phyloP scores from a whole-genome alignment of 176 grass and related monocot genomes.

The Eremochloa ophiuroides region DNA sequence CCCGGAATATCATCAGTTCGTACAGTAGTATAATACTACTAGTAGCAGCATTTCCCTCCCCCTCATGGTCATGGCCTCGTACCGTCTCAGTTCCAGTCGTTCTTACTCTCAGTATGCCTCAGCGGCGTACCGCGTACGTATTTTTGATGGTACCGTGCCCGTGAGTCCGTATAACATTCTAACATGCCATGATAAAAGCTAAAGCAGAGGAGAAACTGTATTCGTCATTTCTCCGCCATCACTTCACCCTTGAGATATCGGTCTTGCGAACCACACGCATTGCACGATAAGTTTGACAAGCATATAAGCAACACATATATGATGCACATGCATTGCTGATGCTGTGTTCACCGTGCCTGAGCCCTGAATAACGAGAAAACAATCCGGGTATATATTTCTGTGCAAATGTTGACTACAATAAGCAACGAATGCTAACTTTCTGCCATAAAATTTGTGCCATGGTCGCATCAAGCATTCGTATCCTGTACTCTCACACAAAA shows the following conservation, averaged over 20 bases:
- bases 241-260: background rate
- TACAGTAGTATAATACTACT: too few relatives aligned
- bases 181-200: too few relatives aligned
- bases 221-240: background rate
- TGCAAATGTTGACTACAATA: background rate
- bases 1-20: background rate
- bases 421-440: slow-evolving; percentile 24
- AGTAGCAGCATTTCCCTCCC: background rate
- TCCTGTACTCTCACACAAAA: slow-evolving; percentile 23
- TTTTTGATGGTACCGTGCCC: background rate
- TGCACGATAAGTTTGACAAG: slow-evolving; percentile 1
- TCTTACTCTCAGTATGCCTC: background rate
- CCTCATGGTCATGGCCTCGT: too few relatives aligned
- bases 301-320: background rate
- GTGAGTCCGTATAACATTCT: background rate
- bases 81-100: background rate
- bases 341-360: too few relatives aligned
- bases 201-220: background rate
- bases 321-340: too few relatives aligned
- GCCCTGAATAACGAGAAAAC: too few relatives aligned
- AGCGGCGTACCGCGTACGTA: background rate
- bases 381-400: too few relatives aligned
- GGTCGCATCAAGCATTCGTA: background rate
- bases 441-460: slow-evolving; percentile 17
- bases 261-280: background rate